Base-by-base conservation (phyloP, 768 basidiomycete genomes). In the Panellus pusillus region DNA sequence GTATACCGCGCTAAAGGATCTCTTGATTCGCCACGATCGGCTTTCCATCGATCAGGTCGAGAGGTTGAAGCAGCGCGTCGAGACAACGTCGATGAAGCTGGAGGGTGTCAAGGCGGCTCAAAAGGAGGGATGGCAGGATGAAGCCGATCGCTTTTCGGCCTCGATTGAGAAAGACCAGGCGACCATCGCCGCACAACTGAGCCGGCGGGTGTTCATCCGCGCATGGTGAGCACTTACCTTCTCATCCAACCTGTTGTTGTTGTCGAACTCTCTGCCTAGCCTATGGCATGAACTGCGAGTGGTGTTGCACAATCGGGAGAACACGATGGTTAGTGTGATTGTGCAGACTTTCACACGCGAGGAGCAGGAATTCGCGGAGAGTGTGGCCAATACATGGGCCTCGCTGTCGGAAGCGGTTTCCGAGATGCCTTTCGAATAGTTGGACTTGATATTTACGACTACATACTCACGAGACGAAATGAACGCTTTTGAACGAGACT, bases 211-310 rank as follows among this genome's bases (percentile, higher is more conserved):
- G 9, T 97, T 94, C 65, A 87, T 96, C 53, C 85, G 91, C 48
- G 87, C 89, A 50, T 91, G 86, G 91, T 93, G 64, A 64, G 84
- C 67, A 5, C 17, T 40, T 9, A 24, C 24, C 6, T 40, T 48
- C 20, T 38, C 6, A 36, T 20, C 29, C 6, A 32, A 20, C 9
- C 39, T 52, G 43, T 6, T 24, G 28, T 35, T 17, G 50, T 46
- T 38, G 36, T 41, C 55, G 55, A 62, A 32, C 41, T 24, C 35
- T 39, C 45, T 43, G 9, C 43, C 28, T 61, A 93, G 94, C 60
- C 82, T 97, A 81, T 98, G 94, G 93, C 91, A 96, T 63, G 94
- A 98, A 68, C 77, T 96, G n/a, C 84, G 91, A 19, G 90, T 93
- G 15, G 87, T 98, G 35, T 73, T 96, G 41, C 93, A 97, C 69